These are phyloP conservation scores for Pseudogymnoascus sp. DNA, from an alignment of 2,329 filamentous ascomycete genomes.

Conservation along the genomic window DNA sequence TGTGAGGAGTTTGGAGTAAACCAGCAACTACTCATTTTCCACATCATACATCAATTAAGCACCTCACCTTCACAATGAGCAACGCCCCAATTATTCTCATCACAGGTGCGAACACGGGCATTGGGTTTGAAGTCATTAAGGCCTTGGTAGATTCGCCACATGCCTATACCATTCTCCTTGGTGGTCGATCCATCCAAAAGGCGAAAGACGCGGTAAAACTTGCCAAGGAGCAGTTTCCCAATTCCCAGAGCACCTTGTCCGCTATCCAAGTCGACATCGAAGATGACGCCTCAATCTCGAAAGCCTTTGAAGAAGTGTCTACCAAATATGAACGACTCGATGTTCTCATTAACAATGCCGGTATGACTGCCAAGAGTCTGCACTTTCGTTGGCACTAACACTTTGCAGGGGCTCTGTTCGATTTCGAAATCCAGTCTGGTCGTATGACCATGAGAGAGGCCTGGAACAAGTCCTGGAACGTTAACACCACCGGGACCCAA, in stretches of 20 bases:
- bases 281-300: conserved; percentile 30
- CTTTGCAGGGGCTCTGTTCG: conserved; percentile 25
- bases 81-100: conserved; percentile 27
- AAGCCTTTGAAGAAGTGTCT: conserved; percentile 27
- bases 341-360: conserved; percentile 33
- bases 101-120: conserved; percentile 38
- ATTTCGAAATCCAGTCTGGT: conserved; percentile 27
- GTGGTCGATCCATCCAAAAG: conserved; percentile 35
- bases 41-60: not conserved
- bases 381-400: not conserved
- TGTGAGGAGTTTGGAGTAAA: not conserved
- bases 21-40: not conserved
- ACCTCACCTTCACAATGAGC: not conserved
- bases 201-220: conserved; percentile 36
- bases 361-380: conserved; percentile 12
- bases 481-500: conserved; percentile 39
- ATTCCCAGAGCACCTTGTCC: conserved; percentile 23
- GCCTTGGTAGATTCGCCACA: conserved; percentile 16
- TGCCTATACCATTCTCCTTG: conserved; percentile 37
- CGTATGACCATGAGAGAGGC: conserved; percentile 32
- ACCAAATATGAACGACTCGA: conserved; percentile 29
- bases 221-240: conserved; percentile 32
- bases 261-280: conserved; percentile 30
- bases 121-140: conserved; percentile 36
- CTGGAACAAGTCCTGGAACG: conserved; percentile 38